Evolutionary conservation across 164 flowering plant genomes (phyloP), one percentile per base, ranked within the genome.

Genomic region (Tinospora cordifolia): DNA sequence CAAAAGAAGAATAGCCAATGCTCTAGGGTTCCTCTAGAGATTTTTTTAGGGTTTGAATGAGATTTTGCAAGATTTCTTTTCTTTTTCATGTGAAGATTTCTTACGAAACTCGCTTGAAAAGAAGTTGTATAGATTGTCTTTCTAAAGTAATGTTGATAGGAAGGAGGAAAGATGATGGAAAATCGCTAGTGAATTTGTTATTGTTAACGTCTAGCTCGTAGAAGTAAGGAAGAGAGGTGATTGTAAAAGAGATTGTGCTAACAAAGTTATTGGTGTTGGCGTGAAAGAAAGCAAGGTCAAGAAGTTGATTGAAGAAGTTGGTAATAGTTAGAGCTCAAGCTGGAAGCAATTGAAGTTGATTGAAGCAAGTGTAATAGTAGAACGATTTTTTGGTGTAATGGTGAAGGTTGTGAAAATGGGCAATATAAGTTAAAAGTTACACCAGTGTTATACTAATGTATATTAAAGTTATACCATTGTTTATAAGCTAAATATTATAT

Each of bases 161-260:
- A 15, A 27, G 30, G 0, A 83, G 66, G 15, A 80, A 72, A 8
- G 69, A 8, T 1, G 30, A 1, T 0, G 87, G 87, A 73, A 84
- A 84, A 0, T 38, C n/a, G 0, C 83, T 81, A 1, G 72, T 14
- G 40, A 81, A 69, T 4, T 44, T 68, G 76, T 84, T 83, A 78
- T 84, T 84, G 57, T 85, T 84, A 12, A 84, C 3, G 64, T 82
- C 87, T 5, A 82, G 71, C 73, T 84, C 87, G 63, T 76, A 81
- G 8, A 84, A 66, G 67, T 69, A 79, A 0, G 34, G 76, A 10
- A 84, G 81, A 8, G 66, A 39, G 64, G 63, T 11, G 26, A 84
- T 65, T 68, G 27, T 68, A 5, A 67, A 9, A 1, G 75, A 14
- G 30, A 79, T 41, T 19, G 15, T 2, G 24, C 84, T 83, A 27